A percentile compares a stretch with the other conserved stretches of the same genome.
Evolutionary conservation across 345 rosid genomes (phyloP).

Genomic region (Ceriops decandra): DNA sequence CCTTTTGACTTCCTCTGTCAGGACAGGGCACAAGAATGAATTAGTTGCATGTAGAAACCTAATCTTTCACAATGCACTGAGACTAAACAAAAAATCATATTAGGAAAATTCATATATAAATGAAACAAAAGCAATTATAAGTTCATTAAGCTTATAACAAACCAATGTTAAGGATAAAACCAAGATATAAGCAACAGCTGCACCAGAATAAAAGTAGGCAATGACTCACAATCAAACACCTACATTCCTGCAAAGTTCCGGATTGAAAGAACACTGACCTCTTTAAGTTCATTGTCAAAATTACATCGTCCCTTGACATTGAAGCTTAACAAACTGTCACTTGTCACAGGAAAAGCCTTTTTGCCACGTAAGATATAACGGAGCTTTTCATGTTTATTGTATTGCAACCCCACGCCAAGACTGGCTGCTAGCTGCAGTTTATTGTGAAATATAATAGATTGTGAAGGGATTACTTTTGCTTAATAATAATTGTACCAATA

Average conservation of each 20-base stretch:
- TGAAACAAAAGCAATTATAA: background rate
- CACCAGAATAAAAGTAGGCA: too few species aligned
- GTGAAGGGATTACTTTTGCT: too few species aligned
- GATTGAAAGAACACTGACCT: conserved; percentile 38
- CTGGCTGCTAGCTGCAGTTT: conserved; percentile 50
- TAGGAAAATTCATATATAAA: too few species aligned
- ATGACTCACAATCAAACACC: background rate
- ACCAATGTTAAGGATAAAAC: background rate
- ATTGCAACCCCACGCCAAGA: conserved; percentile 66
- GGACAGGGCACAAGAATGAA: conserved; percentile 7
- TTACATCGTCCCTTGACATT: conserved; percentile 69
- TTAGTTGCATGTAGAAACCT: conserved; percentile 2
- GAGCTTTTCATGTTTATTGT: conserved; percentile 64
- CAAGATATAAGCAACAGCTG: too few species aligned
- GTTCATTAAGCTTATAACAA: background rate
- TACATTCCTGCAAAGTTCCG: background rate
- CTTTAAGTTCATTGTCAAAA: conserved; percentile 64
- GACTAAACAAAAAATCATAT: too few species aligned
- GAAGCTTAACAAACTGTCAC: conserved; percentile 46
- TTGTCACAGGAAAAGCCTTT: conserved; percentile 61
- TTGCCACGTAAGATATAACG: conserved; percentile 64
- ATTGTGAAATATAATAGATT: background rate
- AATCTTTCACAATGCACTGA: too few species aligned
- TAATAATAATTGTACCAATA: too few species aligned
- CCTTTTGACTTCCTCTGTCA: conserved; percentile 70